These are phyloP conservation scores for Calonectria pseudoturangicola DNA, from an alignment of 2,329 filamentous ascomycete species.

Conservation along the genomic window DNA sequence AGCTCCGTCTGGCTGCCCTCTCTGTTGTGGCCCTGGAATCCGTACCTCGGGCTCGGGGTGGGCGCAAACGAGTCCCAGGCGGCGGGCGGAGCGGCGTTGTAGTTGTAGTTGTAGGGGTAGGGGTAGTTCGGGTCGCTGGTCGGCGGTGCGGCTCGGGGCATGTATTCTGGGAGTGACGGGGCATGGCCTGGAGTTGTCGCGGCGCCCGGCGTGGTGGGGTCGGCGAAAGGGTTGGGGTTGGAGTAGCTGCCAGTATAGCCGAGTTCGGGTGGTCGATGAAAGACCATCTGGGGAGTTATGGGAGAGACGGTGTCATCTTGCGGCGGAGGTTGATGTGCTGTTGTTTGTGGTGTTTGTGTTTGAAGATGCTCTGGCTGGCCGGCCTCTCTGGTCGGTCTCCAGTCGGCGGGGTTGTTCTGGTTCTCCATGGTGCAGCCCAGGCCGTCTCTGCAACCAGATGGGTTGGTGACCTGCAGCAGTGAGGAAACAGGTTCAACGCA, in stretches of 20 bases:
- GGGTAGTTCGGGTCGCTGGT: neutral
- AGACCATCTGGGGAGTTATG: constrained; percentile 33
- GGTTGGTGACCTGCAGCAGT: constrained; percentile 11
- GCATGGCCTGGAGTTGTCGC: neutral
- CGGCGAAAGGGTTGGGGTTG: constrained; percentile 7
- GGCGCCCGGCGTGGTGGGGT: constrained; percentile 12
- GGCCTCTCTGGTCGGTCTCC: constrained; percentile 34
- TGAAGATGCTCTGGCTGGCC: neutral
- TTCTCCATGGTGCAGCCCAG: constrained; percentile 28
- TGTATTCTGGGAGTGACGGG: constrained; percentile 28
- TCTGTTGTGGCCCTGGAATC: constrained; percentile 19
- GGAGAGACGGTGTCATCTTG: constrained; percentile 25
- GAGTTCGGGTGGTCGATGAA: constrained; percentile 19
- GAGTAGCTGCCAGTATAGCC: constrained; percentile 11
- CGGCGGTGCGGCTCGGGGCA: constrained; percentile 2
- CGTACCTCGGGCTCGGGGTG: constrained; percentile 23
- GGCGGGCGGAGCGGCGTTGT: constrained; percentile 1
- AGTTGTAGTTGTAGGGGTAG: too few relatives aligned
- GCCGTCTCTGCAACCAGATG: constrained; percentile 7
- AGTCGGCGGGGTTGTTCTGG: constrained; percentile 27
- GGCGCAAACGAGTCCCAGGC: constrained; percentile 29
- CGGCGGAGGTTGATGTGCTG: neutral
- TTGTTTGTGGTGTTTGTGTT: neutral
- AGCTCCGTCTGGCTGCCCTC: constrained; percentile 21
- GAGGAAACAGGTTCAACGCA: constrained; percentile 6